Percentiles rank a stretch among this genome's conserved stretches.
Conservation (phyloP, 2,329 filamentous ascomycete genomes). For the Colletotrichum sp. region DNA sequence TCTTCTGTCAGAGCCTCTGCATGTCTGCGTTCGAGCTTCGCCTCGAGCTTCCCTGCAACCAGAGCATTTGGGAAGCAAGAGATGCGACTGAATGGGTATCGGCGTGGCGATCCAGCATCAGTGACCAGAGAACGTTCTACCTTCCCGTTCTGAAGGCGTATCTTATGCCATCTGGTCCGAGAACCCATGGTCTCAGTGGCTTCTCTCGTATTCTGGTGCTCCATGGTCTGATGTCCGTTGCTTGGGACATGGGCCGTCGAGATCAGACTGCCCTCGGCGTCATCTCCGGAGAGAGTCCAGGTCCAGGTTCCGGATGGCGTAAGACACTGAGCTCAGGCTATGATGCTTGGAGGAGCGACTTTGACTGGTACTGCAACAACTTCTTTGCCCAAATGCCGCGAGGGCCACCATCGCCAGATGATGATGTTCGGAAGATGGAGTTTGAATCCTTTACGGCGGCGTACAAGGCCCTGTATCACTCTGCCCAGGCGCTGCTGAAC, state of each 20-base stretch:
- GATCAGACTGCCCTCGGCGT: conserved; percentile 65
- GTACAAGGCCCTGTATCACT: conserved; percentile 61
- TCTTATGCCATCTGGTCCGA: conserved; percentile 47
- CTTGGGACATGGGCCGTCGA: conserved; percentile 65
- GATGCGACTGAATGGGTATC: conserved; percentile 56
- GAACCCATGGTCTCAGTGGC: conserved; percentile 48
- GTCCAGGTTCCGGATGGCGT: conserved; percentile 49
- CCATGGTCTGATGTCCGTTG: conserved; percentile 67
- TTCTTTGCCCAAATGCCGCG: conserved; percentile 29
- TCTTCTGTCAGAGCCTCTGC: conserved; percentile 70
- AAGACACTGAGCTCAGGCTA: conserved; percentile 57
- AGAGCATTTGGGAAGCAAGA: conserved; percentile 61
- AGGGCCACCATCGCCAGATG: not conserved
- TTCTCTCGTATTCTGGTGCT: conserved; percentile 60
- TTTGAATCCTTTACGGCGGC: conserved; percentile 54
- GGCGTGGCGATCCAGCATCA: conserved; percentile 29
- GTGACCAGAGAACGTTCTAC: conserved; percentile 43
- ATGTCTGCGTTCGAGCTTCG: conserved; percentile 70
- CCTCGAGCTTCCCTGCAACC: conserved; percentile 58
- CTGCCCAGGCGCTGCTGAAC: conserved; percentile 60
- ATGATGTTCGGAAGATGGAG: conserved; percentile 28
- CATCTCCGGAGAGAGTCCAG: conserved; percentile 25
- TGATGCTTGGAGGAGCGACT: conserved; percentile 62
- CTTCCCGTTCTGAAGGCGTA: conserved; percentile 61
- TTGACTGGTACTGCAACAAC: conserved; percentile 53